A percentile compares a stretch with the other conserved stretches of the same genome.
phyloP scores from a whole-genome alignment of 768 basidiomycete species.

The Artomyces pyxidatus region DNA sequence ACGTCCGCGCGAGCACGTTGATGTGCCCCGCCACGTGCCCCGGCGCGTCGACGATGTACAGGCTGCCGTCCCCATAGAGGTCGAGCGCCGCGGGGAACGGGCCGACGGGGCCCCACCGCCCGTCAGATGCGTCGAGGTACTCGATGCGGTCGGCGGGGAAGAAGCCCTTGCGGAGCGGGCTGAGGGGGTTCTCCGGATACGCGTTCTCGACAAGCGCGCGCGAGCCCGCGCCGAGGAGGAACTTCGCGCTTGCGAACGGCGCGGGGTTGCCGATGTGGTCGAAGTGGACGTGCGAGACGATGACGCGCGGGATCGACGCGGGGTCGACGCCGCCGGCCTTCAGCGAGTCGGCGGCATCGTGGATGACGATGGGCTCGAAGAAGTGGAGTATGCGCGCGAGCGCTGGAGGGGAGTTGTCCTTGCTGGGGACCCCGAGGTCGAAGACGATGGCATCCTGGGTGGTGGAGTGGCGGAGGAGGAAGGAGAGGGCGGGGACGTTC shows the following conservation, averaged over 20 bases:
- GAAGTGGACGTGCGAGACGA: conserved; percentile 12
- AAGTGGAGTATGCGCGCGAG: neutral
- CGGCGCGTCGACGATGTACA: conserved; percentile 16
- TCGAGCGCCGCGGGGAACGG: conserved; percentile 13
- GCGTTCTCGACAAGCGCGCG: conserved; percentile 1
- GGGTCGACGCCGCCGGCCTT: conserved; percentile 8
- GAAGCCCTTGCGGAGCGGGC: neutral
- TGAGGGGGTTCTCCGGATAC: conserved; percentile 5
- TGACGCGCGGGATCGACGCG: neutral
- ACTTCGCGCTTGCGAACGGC: conserved; percentile 8
- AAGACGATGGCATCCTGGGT: conserved; percentile 6
- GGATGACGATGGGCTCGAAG: neutral
- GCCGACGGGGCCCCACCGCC: conserved; percentile 8
- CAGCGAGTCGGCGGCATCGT: neutral
- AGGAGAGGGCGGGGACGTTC: conserved; percentile 8
- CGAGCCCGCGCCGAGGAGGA: conserved; percentile 9
- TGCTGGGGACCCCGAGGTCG: neutral
- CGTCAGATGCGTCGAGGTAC: neutral
- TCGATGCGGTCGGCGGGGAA: conserved; percentile 9
- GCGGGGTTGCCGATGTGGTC: conserved; percentile 13
- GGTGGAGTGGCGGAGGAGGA: conserved; percentile 13
- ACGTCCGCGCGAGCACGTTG: conserved; percentile 16
- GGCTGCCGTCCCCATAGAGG: conserved; percentile 12
- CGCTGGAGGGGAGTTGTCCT: neutral
- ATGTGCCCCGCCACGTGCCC: conserved; percentile 15